Evolutionary conservation across 352 stramenopile genomes (phyloP).

Genomic region (Plasmopara muralis): DNA sequence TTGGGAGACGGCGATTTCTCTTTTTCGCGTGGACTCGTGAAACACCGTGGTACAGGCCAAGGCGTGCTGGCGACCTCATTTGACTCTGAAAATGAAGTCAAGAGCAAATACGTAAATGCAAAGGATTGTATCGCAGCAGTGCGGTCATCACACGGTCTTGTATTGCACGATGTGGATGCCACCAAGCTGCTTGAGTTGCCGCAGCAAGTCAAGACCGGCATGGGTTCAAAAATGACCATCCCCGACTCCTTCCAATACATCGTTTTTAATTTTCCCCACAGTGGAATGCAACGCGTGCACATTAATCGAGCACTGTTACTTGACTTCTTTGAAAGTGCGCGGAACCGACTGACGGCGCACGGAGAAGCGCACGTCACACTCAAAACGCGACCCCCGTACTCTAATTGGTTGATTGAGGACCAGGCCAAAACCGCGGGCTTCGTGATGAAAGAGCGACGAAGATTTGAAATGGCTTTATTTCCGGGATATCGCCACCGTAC

Average conservation of each 20-base stretch:
- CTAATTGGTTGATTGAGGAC: constrained; percentile 84
- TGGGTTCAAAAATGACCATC: constrained; percentile 14
- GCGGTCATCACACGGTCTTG: constrained; percentile 27
- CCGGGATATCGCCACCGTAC: constrained; percentile 85
- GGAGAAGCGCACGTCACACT: constrained; percentile 82
- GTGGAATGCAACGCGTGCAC: constrained; percentile 81
- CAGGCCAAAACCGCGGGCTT: constrained; percentile 64
- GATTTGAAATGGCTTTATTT: constrained; percentile 68
- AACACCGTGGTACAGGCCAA: constrained; percentile 49
- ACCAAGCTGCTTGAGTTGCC: constrained; percentile 66
- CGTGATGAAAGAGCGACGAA: constrained; percentile 67
- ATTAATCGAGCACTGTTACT: constrained; percentile 74
- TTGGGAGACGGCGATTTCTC: constrained; percentile 83
- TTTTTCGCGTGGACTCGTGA: constrained; percentile 62
- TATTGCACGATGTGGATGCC: constrained; percentile 77
- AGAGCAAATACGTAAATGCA: constrained; percentile 75
- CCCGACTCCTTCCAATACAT: constrained; percentile 73
- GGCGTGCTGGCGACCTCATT: constrained; percentile 72
- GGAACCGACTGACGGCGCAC: constrained; percentile 38
- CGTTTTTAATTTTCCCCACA: constrained; percentile 89
- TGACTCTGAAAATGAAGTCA: constrained; percentile 57
- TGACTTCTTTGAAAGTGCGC: constrained; percentile 83
- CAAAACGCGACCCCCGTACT: constrained; percentile 82
- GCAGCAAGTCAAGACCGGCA: constrained; percentile 16
- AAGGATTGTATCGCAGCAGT: constrained; percentile 60